A percentile compares a stretch with the other conserved stretches of the same genome.
These are phyloP conservation scores for Corinectria fuckeliana DNA, from an alignment of 2,329 filamentous ascomycete species.

Conservation along the genomic window DNA sequence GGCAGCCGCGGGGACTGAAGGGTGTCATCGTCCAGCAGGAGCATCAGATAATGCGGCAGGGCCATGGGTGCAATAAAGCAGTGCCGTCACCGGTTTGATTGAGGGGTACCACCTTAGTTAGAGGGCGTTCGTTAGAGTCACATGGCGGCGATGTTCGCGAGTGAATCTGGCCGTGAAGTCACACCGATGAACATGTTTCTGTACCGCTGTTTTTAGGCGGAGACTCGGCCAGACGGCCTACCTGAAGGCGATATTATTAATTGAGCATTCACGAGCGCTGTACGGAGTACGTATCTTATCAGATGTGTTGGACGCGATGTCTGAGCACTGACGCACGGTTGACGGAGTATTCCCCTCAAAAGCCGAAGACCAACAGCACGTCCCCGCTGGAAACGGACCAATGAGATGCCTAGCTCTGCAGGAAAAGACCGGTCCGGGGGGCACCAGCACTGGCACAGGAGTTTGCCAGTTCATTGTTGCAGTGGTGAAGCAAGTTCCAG, in stretches of 20 bases:
- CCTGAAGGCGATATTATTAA: conserved; percentile 15
- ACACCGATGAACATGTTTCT: neutral
- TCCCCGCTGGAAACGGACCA: neutral
- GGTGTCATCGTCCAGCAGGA: neutral
- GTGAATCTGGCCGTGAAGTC: no score
- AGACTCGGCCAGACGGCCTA: neutral
- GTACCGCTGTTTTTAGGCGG: neutral
- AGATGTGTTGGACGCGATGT: conserved; percentile 7
- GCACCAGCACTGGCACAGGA: no score
- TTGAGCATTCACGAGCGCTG: conserved; percentile 2
- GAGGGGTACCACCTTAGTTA: neutral
- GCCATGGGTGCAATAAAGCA: neutral
- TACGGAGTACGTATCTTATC: conserved; percentile 7
- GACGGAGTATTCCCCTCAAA: neutral
- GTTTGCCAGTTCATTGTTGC: no score
- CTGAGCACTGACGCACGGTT: neutral
- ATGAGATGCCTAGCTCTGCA: neutral
- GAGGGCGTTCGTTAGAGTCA: neutral
- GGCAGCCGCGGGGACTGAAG: neutral
- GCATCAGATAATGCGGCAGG: neutral
- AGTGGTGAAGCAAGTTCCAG: no score
- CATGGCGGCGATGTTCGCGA: neutral
- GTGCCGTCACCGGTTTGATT: neutral
- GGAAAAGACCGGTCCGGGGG: no score
- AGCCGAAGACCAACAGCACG: neutral